Base-by-base conservation (phyloP, 352 stramenopile species). In the Hyphochytrium catenoides region DNA sequence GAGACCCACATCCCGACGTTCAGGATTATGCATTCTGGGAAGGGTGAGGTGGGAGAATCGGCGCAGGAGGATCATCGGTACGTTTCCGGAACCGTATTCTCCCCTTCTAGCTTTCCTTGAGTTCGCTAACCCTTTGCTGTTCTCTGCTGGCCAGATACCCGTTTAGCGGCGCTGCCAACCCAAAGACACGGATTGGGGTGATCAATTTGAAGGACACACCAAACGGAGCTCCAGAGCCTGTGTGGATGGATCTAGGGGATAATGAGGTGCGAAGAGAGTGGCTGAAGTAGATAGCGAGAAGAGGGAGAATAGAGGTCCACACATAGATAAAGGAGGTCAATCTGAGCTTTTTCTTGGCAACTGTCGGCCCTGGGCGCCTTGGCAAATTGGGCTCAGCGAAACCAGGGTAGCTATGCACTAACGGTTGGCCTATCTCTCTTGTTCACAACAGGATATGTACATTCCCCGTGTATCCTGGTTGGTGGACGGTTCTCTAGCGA, bases 1-100 rank as follows among this genome's bases (percentile, higher is more conserved):
- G 87, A 97, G 52, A 73, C 68, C 26, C 52, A 75, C 31, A 83
- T 96, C 28, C 75, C 77, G 9, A 54, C 85, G 29, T 96, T 91
- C 55, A 57, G 79, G 24, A 96, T 97, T 52, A 87, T 88, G 57
- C 83, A 95, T 52, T 81, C 82, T 30, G 79, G 77, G 28, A 84
- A 60, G 37, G 47, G 64, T 16, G 48, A 52, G 8, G 63, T 74
- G 27, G 62, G 56, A 31, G 52, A 56, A 5, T 27, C 36, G 1
- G 54, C 61, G 1, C 56, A 86, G 42, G 66, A 85, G 42, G 67
- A 82, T 46, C 63, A 78, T 51, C 65, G 71, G 22, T 82, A 84
- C 51, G n/a, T n/a, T n/a, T n/a, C n/a, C n/a, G 19, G 7, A 31
- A 44, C 28, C 38, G 34, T 43, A 14, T 22, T 31, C 4, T 8